Conservation (phyloP, 352 stramenopile genomes). For the Globisporangium recalcitrans region DNA sequence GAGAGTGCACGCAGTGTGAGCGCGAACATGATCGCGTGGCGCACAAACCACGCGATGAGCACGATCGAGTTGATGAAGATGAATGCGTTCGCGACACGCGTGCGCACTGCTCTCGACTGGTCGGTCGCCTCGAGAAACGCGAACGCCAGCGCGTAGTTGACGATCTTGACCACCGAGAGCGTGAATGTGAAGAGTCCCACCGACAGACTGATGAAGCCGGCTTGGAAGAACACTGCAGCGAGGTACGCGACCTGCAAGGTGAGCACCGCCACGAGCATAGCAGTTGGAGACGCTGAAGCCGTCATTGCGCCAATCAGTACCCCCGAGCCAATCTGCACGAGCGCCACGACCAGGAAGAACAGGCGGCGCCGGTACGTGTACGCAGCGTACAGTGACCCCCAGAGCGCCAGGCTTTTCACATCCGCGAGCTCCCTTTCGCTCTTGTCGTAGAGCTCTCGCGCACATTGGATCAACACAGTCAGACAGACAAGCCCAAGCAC, state of each 20-base stretch:
- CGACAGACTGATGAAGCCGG: slow-evolving; percentile 32
- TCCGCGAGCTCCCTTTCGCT: slow-evolving; percentile 46
- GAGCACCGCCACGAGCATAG: slow-evolving; percentile 45
- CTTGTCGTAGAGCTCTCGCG: slow-evolving; percentile 38
- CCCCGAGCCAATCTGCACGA: slow-evolving; percentile 48
- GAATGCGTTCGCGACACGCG: slow-evolving; percentile 41
- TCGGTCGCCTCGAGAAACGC: slow-evolving; percentile 44
- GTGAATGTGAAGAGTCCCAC: slow-evolving; percentile 45
- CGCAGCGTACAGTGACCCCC: slow-evolving; percentile 56
- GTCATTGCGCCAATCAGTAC: slow-evolving; percentile 53
- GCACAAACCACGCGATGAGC: slow-evolving; percentile 53
- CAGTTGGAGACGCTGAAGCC: slow-evolving; percentile 21
- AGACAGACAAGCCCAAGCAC: slow-evolving; percentile 42
- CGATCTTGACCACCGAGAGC: slow-evolving; percentile 43
- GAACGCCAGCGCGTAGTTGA: slow-evolving; percentile 55
- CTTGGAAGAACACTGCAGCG: slow-evolving; percentile 36
- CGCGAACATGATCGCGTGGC: slow-evolving; percentile 48
- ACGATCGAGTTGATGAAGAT: slow-evolving; percentile 65
- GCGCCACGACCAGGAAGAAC: slow-evolving; percentile 52
- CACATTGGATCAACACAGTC: slow-evolving; percentile 30
- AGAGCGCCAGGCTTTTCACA: slow-evolving; percentile 48
- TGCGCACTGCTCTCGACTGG: slow-evolving; percentile 31
- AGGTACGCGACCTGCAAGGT: slow-evolving; percentile 48
- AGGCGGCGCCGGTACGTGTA: slow-evolving; percentile 60
- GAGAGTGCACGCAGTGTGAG: slow-evolving; percentile 7